Conservation (phyloP, 2,329 filamentous ascomycete genomes). For the Aspergillus terreus region DNA sequence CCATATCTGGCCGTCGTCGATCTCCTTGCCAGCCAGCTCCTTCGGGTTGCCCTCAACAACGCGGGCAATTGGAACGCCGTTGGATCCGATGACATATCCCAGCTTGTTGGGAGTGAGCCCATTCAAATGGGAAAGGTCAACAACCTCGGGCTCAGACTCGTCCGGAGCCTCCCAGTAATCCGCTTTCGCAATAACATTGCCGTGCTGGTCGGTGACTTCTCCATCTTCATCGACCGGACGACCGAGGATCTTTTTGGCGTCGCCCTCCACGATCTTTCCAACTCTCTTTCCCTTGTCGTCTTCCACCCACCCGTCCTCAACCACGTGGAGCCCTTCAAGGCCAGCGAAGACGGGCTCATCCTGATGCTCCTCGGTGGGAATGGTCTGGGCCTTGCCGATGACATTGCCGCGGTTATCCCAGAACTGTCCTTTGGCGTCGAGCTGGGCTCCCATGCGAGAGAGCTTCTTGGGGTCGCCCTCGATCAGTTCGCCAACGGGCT, state of each 20-base stretch:
- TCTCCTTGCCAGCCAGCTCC: slow-evolving; percentile 54
- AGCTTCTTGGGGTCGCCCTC: slow-evolving; percentile 64
- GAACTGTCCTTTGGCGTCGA: slow-evolving; percentile 61
- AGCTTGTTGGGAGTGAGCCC: slow-evolving; percentile 56
- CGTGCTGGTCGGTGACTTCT: slow-evolving; percentile 59
- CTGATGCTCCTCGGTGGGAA: slow-evolving; percentile 36
- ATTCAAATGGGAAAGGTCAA: slow-evolving; percentile 52
- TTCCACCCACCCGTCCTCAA: slow-evolving; percentile 46
- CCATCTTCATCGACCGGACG: slow-evolving; percentile 60
- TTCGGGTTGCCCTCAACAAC: slow-evolving; percentile 56
- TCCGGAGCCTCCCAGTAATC: slow-evolving; percentile 51
- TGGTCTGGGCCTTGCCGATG: slow-evolving; percentile 55
- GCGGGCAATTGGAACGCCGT: slow-evolving; percentile 54
- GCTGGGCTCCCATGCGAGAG: slow-evolving; percentile 32
- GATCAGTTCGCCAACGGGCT: slow-evolving; percentile 54
- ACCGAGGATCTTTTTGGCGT: slow-evolving; percentile 57
- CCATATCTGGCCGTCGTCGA: slow-evolving; percentile 56
- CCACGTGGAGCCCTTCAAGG: slow-evolving; percentile 45
- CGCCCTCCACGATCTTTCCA: slow-evolving; percentile 55
- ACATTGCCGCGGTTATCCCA: slow-evolving; percentile 62
- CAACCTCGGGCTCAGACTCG: slow-evolving; percentile 42
- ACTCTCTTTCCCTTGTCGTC: slow-evolving; percentile 46
- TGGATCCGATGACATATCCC: slow-evolving; percentile 52
- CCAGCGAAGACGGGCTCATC: slow-evolving; percentile 44
- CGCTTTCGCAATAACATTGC: slow-evolving; percentile 59